These are phyloP conservation scores for Nelumbo lutea DNA, from an alignment of 164 flowering plant species.

Conservation along the genomic window DNA sequence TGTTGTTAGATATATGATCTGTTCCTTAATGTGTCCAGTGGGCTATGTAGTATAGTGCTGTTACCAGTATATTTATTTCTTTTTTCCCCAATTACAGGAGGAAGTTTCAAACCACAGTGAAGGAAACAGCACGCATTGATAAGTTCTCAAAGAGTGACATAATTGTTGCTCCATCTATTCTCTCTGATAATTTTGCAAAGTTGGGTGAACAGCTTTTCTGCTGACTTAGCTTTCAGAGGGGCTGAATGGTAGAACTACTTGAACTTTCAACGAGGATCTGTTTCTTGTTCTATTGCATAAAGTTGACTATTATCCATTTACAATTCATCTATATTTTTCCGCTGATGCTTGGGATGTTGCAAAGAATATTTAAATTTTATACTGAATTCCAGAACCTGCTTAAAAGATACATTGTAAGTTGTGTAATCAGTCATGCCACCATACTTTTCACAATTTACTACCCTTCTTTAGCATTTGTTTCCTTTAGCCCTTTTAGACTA, in stretches of 20 bases:
- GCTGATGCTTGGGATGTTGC: too few species aligned
- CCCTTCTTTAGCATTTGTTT: background rate
- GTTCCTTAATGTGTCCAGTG: background rate
- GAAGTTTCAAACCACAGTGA: conserved; percentile 44
- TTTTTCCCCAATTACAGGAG: conserved; percentile 45
- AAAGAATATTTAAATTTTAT: too few species aligned
- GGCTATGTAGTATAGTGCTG: background rate
- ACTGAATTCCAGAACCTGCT: background rate
- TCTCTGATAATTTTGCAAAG: conserved; percentile 90
- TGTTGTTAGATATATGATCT: background rate
- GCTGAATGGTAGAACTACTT: background rate
- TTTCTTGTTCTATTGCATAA: background rate
- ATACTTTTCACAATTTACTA: background rate
- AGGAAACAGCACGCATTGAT: conserved; percentile 83
- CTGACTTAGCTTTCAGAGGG: background rate
- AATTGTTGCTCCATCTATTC: conserved; percentile 95
- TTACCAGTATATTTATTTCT: background rate
- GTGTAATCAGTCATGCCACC: background rate
- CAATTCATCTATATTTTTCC: too few species aligned
- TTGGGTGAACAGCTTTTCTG: conserved; percentile 87
- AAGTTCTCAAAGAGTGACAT: conserved; percentile 87
- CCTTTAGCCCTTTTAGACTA: background rate
- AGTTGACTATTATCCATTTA: too few species aligned
- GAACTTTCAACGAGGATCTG: background rate
- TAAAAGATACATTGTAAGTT: background rate